A percentile compares a stretch with the other conserved stretches of the same genome.
phyloP scores from a whole-genome alignment of 2,329 filamentous ascomycete genomes.

The Penicillium sp. region DNA sequence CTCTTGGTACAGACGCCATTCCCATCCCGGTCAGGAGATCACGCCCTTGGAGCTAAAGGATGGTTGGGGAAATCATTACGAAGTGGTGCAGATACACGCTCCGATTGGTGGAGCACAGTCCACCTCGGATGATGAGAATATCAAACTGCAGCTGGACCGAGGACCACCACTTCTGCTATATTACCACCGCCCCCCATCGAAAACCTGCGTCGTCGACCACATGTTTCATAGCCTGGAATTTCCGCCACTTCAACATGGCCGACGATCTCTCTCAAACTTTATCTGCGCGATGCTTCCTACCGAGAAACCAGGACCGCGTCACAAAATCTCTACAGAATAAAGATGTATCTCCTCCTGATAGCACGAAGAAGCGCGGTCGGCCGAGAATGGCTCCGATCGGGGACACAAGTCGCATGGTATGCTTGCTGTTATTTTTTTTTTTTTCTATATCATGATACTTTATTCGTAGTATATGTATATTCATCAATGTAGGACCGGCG shows the following conservation, averaged over 20 bases:
- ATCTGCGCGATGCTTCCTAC: slow-evolving; percentile 3
- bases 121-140: slow-evolving; percentile 5
- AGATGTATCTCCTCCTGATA: not conserved
- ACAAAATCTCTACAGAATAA: not conserved
- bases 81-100: too few species aligned
- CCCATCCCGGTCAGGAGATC: too few species aligned
- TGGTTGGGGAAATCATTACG: too few species aligned
- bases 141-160: not conserved
- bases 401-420: not conserved
- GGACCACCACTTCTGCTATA: not conserved
- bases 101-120: not conserved
- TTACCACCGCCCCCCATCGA: not conserved
- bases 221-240: too few species aligned
- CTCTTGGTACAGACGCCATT: too few species aligned
- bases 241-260: not conserved
- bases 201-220: too few species aligned
- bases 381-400: not conserved
- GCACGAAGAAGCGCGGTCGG: slow-evolving; percentile 5
- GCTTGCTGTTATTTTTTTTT: too few species aligned
- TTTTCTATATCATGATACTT: too few species aligned
- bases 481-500: slow-evolving; percentile 55
- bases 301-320: not conserved
- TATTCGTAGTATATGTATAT: too few species aligned
- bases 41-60: too few species aligned
- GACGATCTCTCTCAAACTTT: not conserved